phyloP scores from a whole-genome alignment of 1,284 basidiomycete species.

The Boletus mariae region DNA sequence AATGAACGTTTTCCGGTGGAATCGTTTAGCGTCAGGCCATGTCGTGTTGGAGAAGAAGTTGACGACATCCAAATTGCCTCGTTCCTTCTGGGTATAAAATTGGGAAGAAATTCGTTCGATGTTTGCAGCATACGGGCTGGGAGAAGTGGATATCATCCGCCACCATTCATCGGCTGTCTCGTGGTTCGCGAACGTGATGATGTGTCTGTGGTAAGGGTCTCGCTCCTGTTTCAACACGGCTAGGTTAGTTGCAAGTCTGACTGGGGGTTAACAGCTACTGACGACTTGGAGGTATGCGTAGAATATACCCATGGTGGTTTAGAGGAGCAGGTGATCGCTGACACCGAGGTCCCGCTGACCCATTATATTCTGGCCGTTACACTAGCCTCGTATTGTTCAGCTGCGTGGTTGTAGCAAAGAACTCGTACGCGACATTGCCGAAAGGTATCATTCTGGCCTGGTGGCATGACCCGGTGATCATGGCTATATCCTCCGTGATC shows the following conservation, averaged over 20 bases:
- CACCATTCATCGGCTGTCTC: conserved; percentile 4
- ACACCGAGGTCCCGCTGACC: not conserved
- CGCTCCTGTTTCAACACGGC: not conserved
- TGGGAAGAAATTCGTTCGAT: not conserved
- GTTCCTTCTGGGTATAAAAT: not conserved
- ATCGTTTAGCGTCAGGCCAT: not conserved
- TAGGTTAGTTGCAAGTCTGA: not conserved
- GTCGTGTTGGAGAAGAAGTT: not conserved
- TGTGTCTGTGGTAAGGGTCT: too few species aligned
- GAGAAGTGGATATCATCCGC: not conserved
- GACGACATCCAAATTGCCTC: not conserved
- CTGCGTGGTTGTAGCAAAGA: not conserved
- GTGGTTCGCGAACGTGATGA: not conserved
- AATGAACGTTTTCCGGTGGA: not conserved
- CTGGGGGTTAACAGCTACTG: not conserved
- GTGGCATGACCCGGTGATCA: not conserved
- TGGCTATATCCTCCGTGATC: too few species aligned
- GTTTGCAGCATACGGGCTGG: not conserved
- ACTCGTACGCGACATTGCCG: too few species aligned
- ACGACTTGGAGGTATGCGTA: not conserved
- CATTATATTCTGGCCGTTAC: not conserved
- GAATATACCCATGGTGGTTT: not conserved
- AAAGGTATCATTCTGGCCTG: not conserved
- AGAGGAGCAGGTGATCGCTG: not conserved
- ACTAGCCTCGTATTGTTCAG: not conserved